Percentiles rank a stretch among this genome's conserved stretches.
Evolutionary conservation across 495 filamentous ascomycete species (phyloP).

Genomic region (Podospora didyma): DNA sequence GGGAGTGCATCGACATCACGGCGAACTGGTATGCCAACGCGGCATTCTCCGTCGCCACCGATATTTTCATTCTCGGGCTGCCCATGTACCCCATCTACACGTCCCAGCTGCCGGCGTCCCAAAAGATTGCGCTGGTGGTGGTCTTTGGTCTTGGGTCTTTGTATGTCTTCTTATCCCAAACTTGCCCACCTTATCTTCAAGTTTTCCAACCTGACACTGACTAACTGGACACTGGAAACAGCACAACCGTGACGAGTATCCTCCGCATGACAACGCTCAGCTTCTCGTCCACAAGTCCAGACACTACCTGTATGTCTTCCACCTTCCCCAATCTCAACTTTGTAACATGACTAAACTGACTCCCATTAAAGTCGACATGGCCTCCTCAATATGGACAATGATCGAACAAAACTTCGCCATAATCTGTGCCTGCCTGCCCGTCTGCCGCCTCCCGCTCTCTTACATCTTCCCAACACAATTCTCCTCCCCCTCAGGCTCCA

Average conservation of each 20-base stretch:
- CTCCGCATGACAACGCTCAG: conserved; percentile 20
- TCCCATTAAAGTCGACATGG: conserved; percentile 20
- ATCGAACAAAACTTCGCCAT: conserved; percentile 43
- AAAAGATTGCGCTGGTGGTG: conserved; percentile 32
- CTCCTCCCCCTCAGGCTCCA: conserved; percentile 10
- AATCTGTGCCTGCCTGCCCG: conserved; percentile 45
- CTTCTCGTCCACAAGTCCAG: conserved; percentile 15
- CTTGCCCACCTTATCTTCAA: no score
- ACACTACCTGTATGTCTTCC: conserved; percentile 14
- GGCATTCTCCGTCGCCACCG: conserved; percentile 24
- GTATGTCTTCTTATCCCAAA: conserved; percentile 16
- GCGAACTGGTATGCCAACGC: conserved; percentile 26
- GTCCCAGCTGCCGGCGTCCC: conserved; percentile 24
- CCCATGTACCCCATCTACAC: conserved; percentile 33
- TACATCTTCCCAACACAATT: conserved; percentile 19
- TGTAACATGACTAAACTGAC: background rate
- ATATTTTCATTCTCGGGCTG: conserved; percentile 28
- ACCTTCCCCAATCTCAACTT: background rate
- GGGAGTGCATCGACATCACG: conserved; percentile 25
- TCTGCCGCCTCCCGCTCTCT: conserved; percentile 29
- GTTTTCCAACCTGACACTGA: background rate
- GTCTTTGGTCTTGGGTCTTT: conserved; percentile 37
- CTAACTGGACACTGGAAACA: background rate
- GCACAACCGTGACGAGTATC: conserved; percentile 18
- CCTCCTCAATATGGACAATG: conserved; percentile 43